These are phyloP conservation scores for Aspergillus fumigatiaffinis DNA, from an alignment of 2,329 filamentous ascomycete species.

Conservation along the genomic window DNA sequence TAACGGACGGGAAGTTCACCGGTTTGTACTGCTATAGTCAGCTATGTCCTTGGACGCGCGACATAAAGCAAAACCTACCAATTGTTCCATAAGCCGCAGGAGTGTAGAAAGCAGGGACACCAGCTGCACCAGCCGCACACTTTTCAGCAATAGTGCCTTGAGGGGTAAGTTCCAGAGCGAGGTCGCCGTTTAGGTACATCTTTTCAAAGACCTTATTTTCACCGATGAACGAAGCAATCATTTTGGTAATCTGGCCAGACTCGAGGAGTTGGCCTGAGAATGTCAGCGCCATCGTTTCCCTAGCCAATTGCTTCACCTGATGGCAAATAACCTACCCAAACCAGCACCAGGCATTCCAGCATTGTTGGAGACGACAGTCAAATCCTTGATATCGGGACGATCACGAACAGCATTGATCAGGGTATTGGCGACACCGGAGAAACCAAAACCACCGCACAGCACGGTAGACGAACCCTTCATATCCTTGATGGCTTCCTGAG, in stretches of 20 bases:
- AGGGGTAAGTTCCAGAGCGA: constrained; percentile 83
- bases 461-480: constrained; percentile 66
- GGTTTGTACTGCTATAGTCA: constrained; percentile 41
- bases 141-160: constrained; percentile 87
- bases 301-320: neutral
- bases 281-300: neutral
- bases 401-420: constrained; percentile 62
- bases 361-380: constrained; percentile 80
- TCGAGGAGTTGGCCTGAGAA: constrained; percentile 60
- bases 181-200: constrained; percentile 79
- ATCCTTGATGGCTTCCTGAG: constrained; percentile 67
- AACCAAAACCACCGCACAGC: constrained; percentile 73
- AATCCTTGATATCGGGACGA: constrained; percentile 53
- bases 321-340: constrained; percentile 50
- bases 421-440: constrained; percentile 55
- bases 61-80: constrained; percentile 23
- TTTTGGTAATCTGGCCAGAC: constrained; percentile 67
- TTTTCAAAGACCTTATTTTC: constrained; percentile 82
- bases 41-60: constrained; percentile 37
- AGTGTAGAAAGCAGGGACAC: constrained; percentile 84
- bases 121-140: constrained; percentile 77
- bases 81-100: constrained; percentile 77
- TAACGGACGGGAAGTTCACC: constrained; percentile 64
- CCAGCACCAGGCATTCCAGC: constrained; percentile 68
- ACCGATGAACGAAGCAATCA: constrained; percentile 73